Evolutionary conservation across 306 rosid genomes (phyloP).

Genomic region (Medicago arabica): DNA sequence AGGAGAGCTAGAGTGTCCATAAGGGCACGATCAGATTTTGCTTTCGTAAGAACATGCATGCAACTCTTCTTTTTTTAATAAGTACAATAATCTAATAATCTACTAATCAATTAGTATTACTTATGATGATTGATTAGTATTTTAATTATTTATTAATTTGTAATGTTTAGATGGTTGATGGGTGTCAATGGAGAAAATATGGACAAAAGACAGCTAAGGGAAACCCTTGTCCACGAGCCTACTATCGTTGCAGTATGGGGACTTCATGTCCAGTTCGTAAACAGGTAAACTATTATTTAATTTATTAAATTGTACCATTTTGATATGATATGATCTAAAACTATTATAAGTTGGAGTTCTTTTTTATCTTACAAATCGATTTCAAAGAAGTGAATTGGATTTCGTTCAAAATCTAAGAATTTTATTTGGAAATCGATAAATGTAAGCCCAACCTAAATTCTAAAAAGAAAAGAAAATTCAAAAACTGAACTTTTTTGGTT

Average conservation of each 20-base stretch:
- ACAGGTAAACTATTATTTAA: constrained; percentile 34
- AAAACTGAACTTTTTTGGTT: no score
- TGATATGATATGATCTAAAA: no score
- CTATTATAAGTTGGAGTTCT: no score
- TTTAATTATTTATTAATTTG: neutral
- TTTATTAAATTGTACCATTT: no score
- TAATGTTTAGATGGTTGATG: constrained; percentile 51
- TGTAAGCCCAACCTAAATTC: no score
- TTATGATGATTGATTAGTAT: neutral
- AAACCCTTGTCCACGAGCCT: constrained; percentile 59
- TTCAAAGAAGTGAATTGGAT: no score
- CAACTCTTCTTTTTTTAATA: neutral
- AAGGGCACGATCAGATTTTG: constrained; percentile 50
- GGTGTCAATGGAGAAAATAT: constrained; percentile 66
- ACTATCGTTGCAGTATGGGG: constrained; percentile 61
- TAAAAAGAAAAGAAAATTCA: no score
- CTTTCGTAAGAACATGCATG: constrained; percentile 37
- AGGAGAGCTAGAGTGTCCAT: constrained; percentile 58
- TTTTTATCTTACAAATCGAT: no score
- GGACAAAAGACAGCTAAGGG: constrained; percentile 62
- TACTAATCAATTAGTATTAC: neutral
- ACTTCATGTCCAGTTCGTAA: constrained; percentile 60
- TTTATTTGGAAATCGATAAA: no score
- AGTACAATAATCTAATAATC: neutral
- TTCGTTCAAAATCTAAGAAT: no score